phyloP scores from a whole-genome alignment of 2,329 filamentous ascomycete genomes.

The Elsinoe arachidis region DNA sequence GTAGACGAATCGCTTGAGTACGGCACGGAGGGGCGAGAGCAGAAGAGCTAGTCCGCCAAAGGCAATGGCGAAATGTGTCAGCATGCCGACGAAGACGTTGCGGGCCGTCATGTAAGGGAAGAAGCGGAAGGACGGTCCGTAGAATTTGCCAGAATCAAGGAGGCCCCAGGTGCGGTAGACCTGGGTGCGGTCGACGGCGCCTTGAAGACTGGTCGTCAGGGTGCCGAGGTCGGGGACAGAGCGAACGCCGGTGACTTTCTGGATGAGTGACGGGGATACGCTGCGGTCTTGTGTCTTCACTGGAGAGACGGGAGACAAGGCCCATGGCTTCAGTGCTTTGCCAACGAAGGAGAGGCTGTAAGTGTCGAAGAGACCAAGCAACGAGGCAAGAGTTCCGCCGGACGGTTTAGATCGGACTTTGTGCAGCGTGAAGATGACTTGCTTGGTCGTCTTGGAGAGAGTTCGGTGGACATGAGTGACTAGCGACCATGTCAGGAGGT shows the following conservation, averaged over 20 bases:
- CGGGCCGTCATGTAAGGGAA: constrained; percentile 47
- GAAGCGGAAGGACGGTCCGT: constrained; percentile 51
- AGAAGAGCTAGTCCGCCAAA: constrained; percentile 40
- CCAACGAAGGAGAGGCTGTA: constrained; percentile 40
- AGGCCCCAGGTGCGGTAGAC: constrained; percentile 54
- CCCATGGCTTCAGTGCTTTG: constrained; percentile 43
- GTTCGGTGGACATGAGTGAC: constrained; percentile 46
- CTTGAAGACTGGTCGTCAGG: constrained; percentile 47
- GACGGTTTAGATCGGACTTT: constrained; percentile 46
- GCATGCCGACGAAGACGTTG: constrained; percentile 39
- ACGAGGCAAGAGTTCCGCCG: constrained; percentile 56
- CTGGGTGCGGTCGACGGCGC: constrained; percentile 46
- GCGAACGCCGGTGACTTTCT: constrained; percentile 44
- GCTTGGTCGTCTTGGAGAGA: constrained; percentile 41
- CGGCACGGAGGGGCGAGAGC: constrained; percentile 45
- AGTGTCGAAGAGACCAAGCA: constrained; percentile 48
- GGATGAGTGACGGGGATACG: constrained; percentile 27
- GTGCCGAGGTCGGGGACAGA: constrained; percentile 49
- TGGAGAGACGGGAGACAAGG: constrained; percentile 38
- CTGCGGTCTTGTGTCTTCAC: constrained; percentile 21
- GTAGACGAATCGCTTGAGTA: constrained; percentile 39
- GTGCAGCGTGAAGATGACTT: constrained; percentile 46
- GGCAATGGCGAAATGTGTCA: constrained; percentile 42
- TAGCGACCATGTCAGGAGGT: constrained; percentile 45
- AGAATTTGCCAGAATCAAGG: constrained; percentile 42